Conservation (phyloP, 2,329 filamentous ascomycete species). For the Lachnellula willkommii region DNA sequence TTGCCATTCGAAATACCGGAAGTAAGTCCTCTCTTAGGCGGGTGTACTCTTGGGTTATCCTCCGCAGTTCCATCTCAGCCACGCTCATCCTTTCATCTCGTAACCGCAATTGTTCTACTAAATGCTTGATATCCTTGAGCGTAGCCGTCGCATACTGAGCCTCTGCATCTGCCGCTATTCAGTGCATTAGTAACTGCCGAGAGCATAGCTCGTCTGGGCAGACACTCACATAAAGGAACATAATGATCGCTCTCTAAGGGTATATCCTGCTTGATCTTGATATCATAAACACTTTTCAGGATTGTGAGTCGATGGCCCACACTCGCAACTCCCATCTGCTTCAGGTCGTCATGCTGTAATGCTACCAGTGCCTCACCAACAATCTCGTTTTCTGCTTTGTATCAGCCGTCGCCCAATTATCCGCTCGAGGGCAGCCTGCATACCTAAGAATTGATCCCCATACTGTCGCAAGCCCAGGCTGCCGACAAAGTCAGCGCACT, state of each 20-base stretch:
- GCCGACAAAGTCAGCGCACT: slow-evolving; percentile 84
- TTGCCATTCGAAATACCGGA: slow-evolving; percentile 82
- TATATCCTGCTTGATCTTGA: slow-evolving; percentile 90
- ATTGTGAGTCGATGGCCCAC: slow-evolving; percentile 93
- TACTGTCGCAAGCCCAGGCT: slow-evolving; percentile 78
- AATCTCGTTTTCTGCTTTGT: slow-evolving; percentile 76
- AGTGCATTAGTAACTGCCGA: slow-evolving; percentile 17
- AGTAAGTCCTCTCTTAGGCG: slow-evolving; percentile 86
- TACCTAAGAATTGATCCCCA: slow-evolving; percentile 76
- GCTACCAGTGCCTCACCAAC: slow-evolving; percentile 86
- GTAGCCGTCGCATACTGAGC: slow-evolving; percentile 81
- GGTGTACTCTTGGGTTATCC: slow-evolving; percentile 82
- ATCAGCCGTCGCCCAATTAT: slow-evolving; percentile 23
- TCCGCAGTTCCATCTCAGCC: slow-evolving; percentile 76
- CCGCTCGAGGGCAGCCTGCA: slow-evolving; percentile 29
- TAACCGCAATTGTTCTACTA: slow-evolving; percentile 83
- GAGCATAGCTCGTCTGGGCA: not conserved
- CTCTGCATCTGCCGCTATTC: slow-evolving; percentile 78
- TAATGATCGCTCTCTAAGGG: slow-evolving; percentile 91
- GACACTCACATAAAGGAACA: slow-evolving; percentile 74
- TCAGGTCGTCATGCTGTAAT: slow-evolving; percentile 85
- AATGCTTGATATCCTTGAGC: slow-evolving; percentile 83
- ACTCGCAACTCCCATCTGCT: slow-evolving; percentile 88
- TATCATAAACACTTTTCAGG: slow-evolving; percentile 91
- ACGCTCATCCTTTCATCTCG: slow-evolving; percentile 85